A percentile compares a stretch with the other conserved stretches of the same genome.
Evolutionary conservation across 306 rosid genomes (phyloP).

Genomic region (Cotoneaster glaucophyllus): DNA sequence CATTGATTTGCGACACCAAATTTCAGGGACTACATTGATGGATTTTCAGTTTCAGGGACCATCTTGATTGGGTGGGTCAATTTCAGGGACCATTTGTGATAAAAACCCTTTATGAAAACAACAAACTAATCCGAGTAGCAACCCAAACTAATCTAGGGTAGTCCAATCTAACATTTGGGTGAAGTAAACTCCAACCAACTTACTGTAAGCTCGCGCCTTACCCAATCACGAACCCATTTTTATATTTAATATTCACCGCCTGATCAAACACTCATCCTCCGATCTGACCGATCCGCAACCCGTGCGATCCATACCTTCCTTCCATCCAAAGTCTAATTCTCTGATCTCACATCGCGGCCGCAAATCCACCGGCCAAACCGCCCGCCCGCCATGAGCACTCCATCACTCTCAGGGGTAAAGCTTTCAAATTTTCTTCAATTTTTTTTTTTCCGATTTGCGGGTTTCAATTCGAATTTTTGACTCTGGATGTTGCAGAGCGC

Average conservation of each 20-base stretch:
- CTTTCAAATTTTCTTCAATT: neutral
- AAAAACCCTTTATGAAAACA: neutral
- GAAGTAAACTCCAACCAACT: neutral
- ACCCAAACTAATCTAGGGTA: neutral
- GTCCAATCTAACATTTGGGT: neutral
- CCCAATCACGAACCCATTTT: neutral
- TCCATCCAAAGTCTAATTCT: neutral
- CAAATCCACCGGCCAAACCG: neutral
- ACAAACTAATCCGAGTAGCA: too few species aligned
- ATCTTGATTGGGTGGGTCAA: too few species aligned
- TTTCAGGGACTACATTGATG: too few species aligned
- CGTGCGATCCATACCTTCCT: neutral
- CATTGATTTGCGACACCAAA: too few species aligned
- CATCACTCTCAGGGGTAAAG: conserved; percentile 43
- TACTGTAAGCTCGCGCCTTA: neutral
- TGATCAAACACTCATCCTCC: neutral
- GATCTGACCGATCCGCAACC: neutral
- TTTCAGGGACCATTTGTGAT: too few species aligned
- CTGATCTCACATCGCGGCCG: neutral
- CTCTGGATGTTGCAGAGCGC: conserved; percentile 33
- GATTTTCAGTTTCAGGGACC: too few species aligned
- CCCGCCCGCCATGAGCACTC: conserved; percentile 45
- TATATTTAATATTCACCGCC: neutral
- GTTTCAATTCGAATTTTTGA: neutral
- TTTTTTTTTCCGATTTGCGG: neutral